A percentile compares a stretch with the other conserved stretches of the same genome.
These are phyloP conservation scores for Aureobasidium sp. DNA, from an alignment of 2,329 filamentous ascomycete species.

Conservation along the genomic window DNA sequence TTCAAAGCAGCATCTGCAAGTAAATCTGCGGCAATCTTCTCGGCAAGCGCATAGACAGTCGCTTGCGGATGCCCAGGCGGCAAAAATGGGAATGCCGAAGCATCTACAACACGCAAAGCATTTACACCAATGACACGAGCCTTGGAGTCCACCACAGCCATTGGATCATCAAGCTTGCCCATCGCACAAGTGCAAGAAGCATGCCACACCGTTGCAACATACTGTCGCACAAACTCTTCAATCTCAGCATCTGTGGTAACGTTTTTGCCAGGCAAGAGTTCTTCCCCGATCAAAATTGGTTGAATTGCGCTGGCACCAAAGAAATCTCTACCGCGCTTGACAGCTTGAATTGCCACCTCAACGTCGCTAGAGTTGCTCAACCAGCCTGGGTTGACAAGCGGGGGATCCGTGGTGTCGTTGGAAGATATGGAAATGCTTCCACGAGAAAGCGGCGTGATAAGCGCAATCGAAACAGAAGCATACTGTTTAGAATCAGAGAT, in stretches of 20 bases:
- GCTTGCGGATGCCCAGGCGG: slow-evolving; percentile 21
- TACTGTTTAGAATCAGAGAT: neutral
- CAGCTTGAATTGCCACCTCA: slow-evolving; percentile 24
- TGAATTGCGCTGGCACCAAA: slow-evolving; percentile 20
- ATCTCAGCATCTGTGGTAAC: slow-evolving; percentile 23
- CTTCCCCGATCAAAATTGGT: slow-evolving; percentile 18
- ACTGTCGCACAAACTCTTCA: slow-evolving; percentile 15
- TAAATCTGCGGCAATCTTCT: slow-evolving; percentile 24
- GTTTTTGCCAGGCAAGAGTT: slow-evolving; percentile 21
- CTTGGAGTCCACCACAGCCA: slow-evolving; percentile 18
- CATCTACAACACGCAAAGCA: slow-evolving; percentile 21
- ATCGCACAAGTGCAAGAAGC: slow-evolving; percentile 26
- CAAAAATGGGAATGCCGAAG: slow-evolving; percentile 21
- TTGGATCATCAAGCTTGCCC: slow-evolving; percentile 17
- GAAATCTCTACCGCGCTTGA: slow-evolving; percentile 23
- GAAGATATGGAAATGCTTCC: slow-evolving; percentile 17
- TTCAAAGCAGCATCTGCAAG: neutral
- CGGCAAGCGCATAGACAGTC: slow-evolving; percentile 25
- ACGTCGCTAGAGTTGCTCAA: slow-evolving; percentile 25
- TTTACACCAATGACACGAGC: slow-evolving; percentile 19
- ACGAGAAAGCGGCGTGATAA: neutral
- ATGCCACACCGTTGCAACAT: slow-evolving; percentile 26
- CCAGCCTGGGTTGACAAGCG: slow-evolving; percentile 29
- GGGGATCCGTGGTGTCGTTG: slow-evolving; percentile 19
- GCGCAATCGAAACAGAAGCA: neutral